Evolutionary conservation across 2,329 filamentous ascomycete species (phyloP).

Genomic region (Pyrenophora teres): DNA sequence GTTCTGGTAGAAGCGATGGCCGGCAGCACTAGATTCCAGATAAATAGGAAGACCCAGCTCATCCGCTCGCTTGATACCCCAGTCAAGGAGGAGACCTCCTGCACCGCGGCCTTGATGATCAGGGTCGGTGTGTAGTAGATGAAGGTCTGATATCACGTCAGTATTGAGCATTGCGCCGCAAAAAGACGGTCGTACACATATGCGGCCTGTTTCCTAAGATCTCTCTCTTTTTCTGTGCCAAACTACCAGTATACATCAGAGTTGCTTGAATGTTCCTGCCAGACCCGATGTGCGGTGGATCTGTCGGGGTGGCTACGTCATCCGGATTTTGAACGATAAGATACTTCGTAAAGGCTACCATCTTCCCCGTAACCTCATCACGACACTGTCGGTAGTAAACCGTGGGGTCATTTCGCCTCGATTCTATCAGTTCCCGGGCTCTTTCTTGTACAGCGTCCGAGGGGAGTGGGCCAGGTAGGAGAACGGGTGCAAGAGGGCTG

Average conservation of each 20-base stretch:
- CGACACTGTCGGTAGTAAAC: constrained; percentile 28
- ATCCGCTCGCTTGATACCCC: constrained; percentile 30
- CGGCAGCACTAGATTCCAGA: constrained; percentile 31
- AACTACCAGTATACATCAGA: constrained; percentile 26
- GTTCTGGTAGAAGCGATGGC: constrained; percentile 30
- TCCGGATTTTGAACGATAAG: constrained; percentile 31
- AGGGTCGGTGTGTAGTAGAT: constrained; percentile 36
- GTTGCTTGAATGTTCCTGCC: constrained; percentile 33
- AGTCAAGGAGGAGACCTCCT: constrained; percentile 27
- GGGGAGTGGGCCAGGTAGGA: constrained; percentile 36
- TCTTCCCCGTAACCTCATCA: constrained; percentile 29
- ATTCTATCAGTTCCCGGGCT: constrained; percentile 11
- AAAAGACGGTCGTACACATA: constrained; percentile 24
- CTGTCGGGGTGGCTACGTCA: constrained; percentile 12
- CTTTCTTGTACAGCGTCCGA: constrained; percentile 14
- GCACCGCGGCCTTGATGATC: constrained; percentile 31
- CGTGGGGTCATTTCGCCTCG: constrained; percentile 20
- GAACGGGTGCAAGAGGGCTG: constrained; percentile 20
- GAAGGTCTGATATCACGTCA: constrained; percentile 25
- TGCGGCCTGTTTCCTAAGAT: constrained; percentile 28
- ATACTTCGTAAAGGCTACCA: constrained; percentile 40
- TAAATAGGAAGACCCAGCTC: constrained; percentile 30
- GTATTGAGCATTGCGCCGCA: not conserved
- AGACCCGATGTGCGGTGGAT: constrained; percentile 17
- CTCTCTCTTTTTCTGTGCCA: constrained; percentile 25